Evolutionary conservation across 1,284 basidiomycete species (phyloP), one percentile per base, ranked within the genome.

Genomic region (Rhodotorula sp.): DNA sequence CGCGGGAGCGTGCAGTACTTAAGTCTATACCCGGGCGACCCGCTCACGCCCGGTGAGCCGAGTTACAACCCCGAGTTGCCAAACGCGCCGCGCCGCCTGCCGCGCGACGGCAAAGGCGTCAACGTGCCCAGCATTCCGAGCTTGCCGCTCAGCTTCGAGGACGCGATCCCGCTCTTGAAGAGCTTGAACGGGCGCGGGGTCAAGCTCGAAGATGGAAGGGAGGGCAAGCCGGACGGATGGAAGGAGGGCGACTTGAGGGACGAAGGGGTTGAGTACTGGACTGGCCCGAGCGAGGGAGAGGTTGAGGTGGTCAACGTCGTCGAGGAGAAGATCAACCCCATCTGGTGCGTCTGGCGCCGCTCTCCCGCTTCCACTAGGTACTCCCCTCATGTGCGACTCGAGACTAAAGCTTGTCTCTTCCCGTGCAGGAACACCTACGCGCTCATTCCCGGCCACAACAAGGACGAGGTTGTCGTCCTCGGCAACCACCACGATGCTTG

Each of bases 1-100:
- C 88, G 95, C 60, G 96, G 95, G 29, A 90, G 88, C 41, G 93
- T 94, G 1, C 90, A 94, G 80, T 96, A 87, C 80, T 80, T 95
- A 51, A 89, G 89, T 27, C 80, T 84, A 48, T 95, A 95, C 81
- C 92, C 94, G 3, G 86, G 86, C 50, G 92, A 94, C 80, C 91
- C 91, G 8, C 88, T 88, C 0, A 97, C 95, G 1, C 94, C 94
- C 1, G 92, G 91, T 27, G 85, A 86, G 75, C 95, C 96, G 34
- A 87, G 94, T 4, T 97, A 97, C 81, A 86, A 89, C 80, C 70
- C 70, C 13, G 27, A 32, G 13, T 44, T 72, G 39, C 58, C 63
- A 12, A 89, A 95, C 79, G 88, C 89, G 19, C 89, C 89, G 37
- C 87, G 92, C 34, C 83, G 71, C 1, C 63, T 73, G 8, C 61